Conservation (phyloP, 2,329 filamentous ascomycete genomes). For the Colletotrichum viniferum region DNA sequence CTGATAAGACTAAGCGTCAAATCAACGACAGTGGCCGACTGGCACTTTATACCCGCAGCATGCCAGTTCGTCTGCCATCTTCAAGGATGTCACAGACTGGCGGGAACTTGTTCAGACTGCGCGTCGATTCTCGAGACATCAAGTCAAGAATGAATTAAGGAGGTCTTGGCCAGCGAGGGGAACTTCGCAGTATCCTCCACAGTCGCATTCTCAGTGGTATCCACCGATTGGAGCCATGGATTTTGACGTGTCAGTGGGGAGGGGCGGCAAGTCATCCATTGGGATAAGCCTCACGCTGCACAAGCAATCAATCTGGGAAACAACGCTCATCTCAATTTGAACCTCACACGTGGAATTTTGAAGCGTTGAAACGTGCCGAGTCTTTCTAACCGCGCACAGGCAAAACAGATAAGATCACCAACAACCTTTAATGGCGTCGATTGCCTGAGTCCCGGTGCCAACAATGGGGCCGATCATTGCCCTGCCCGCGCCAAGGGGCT, state of each 20-base stretch:
- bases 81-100: background rate
- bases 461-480: conserved; percentile 1
- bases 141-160: background rate
- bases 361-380: conserved; percentile 9
- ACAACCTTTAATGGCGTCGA: background rate
- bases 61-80: background rate
- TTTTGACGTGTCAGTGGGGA: background rate
- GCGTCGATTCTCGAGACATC: background rate
- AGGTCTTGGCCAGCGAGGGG: conserved; percentile 4
- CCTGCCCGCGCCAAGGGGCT: background rate
- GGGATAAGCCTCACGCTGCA: background rate
- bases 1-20: background rate
- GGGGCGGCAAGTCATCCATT: background rate
- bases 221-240: background rate
- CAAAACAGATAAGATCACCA: background rate
- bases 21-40: background rate
- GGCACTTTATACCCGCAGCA: background rate
- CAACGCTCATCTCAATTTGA: background rate
- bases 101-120: background rate
- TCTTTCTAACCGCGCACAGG: background rate
- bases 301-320: background rate
- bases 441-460: background rate
- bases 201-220: background rate
- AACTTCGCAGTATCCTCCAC: background rate
- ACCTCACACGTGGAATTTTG: conserved; percentile 6